Conservation (phyloP, 257 asterid species). For the Solanum sejunctum region DNA sequence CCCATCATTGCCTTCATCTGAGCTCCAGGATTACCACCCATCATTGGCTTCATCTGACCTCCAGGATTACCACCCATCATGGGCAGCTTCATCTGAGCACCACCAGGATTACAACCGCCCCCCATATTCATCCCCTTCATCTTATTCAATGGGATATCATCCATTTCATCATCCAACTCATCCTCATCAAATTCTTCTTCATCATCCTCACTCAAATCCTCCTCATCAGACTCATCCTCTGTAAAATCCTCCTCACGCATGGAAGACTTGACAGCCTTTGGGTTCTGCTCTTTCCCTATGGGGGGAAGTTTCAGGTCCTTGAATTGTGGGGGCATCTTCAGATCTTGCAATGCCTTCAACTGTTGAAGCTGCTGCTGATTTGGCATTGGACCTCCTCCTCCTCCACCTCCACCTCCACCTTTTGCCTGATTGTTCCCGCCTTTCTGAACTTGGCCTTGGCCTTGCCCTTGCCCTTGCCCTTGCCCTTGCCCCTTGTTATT, state of each 20-base stretch:
- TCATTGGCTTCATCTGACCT: constrained; percentile 20
- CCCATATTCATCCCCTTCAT: constrained; percentile 12
- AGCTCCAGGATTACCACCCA: constrained; percentile 15
- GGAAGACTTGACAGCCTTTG: constrained; percentile 44
- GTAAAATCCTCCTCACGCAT: constrained; percentile 35
- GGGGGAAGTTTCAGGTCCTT: constrained; percentile 40
- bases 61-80: constrained; percentile 12
- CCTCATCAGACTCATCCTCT: constrained; percentile 35
- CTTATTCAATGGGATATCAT: constrained; percentile 25
- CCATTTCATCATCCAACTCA: constrained; percentile 56
- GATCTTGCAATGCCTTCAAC: constrained; percentile 42
- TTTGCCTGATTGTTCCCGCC: constrained; percentile 20
- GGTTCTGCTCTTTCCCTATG: constrained; percentile 19
- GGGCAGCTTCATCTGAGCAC: constrained; percentile 7
- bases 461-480: constrained; percentile 16
- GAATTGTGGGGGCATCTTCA: constrained; percentile 35
- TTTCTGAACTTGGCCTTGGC: constrained; percentile 20
- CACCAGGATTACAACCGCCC: neutral
- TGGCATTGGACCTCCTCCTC: neutral
- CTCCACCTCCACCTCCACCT: neutral
- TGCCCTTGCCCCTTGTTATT: constrained; percentile 28
- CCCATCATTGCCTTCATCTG: constrained; percentile 28
- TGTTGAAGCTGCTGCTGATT: constrained; percentile 32
- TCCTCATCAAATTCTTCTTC: constrained; percentile 15
- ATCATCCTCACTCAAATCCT: constrained; percentile 15